Evolutionary conservation across 305 asterid species (phyloP).

Genomic region (Stenogyne calaminthoides): DNA sequence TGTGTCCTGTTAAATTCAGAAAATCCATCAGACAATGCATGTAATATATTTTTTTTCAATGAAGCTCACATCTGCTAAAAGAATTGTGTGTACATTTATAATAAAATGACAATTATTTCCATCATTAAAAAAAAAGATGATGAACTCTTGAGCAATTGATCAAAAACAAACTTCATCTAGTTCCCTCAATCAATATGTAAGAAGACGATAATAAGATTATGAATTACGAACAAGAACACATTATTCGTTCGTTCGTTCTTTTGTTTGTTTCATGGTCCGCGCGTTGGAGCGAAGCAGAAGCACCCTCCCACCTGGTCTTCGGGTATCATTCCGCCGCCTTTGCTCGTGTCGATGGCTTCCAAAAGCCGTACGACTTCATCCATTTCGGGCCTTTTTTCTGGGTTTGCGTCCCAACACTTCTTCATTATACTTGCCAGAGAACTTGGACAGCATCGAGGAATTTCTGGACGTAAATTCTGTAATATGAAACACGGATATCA

Average conservation of each 20-base stretch:
- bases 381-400: conserved; percentile 79
- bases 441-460: conserved; percentile 79
- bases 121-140: not conserved
- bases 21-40: not conserved
- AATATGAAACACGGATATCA: not conserved
- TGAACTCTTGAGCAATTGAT: conserved; percentile 31
- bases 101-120: conserved; percentile 19
- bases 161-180: conserved; percentile 25
- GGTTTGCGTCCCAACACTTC: conserved; percentile 75
- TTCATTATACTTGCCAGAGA: conserved; percentile 62
- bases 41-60: not conserved
- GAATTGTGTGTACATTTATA: not conserved
- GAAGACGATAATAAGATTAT: not conserved
- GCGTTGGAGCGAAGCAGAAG: conserved; percentile 64
- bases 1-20: not conserved
- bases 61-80: conserved; percentile 8
- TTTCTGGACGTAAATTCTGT: conserved; percentile 68
- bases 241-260: not conserved
- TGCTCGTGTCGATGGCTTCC: conserved; percentile 78
- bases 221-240: not conserved
- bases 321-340: conserved; percentile 86
- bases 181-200: conserved; percentile 21
- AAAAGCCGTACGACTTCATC: conserved; percentile 68
- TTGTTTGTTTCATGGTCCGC: conserved; percentile 70
- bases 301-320: conserved; percentile 66